These are phyloP conservation scores for Saitozyma podzolica DNA, from an alignment of 768 basidiomycete genomes.

Conservation along the genomic window DNA sequence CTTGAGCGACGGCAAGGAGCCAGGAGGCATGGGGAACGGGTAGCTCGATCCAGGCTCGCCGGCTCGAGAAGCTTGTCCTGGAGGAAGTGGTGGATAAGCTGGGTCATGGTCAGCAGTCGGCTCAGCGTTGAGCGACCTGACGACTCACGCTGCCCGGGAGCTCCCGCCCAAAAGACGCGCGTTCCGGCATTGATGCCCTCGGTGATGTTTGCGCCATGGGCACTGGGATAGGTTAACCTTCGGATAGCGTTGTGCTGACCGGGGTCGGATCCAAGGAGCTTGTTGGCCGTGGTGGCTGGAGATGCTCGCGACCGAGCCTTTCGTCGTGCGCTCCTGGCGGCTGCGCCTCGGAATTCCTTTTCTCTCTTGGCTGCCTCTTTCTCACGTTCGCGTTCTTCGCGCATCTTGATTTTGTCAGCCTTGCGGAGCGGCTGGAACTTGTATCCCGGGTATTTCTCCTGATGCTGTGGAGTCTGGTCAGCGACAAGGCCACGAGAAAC, in stretches of 20 bases:
- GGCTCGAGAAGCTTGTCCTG: neutral
- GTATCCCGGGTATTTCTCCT: constrained; percentile 44
- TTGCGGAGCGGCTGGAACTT: constrained; percentile 50
- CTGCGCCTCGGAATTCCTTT: constrained; percentile 17
- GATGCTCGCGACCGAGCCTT: neutral
- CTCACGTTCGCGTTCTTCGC: constrained; percentile 38
- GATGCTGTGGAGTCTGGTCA: constrained; percentile 31
- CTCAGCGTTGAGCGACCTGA: too few species aligned
- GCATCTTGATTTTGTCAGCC: constrained; percentile 41
- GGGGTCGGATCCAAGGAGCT: too few species aligned
- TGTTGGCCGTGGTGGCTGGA: neutral
- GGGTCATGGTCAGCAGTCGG: too few species aligned
- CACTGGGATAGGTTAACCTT: too few species aligned
- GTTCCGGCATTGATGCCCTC: neutral
- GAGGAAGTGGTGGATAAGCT: too few species aligned
- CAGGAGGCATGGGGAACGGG: constrained; percentile 38
- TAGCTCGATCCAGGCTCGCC: constrained; percentile 23
- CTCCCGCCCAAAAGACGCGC: constrained; percentile 4
- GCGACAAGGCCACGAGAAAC: neutral
- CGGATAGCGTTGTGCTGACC: too few species aligned
- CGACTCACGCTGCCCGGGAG: neutral
- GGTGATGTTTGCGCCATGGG: too few species aligned
- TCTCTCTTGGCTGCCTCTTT: constrained; percentile 29
- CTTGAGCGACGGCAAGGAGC: constrained; percentile 25
- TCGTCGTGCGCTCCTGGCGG: neutral